A percentile compares a stretch with the other conserved stretches of the same genome.
Evolutionary conservation across 495 filamentous ascomycete genomes (phyloP).

Genomic region (Parmelia sp.): DNA sequence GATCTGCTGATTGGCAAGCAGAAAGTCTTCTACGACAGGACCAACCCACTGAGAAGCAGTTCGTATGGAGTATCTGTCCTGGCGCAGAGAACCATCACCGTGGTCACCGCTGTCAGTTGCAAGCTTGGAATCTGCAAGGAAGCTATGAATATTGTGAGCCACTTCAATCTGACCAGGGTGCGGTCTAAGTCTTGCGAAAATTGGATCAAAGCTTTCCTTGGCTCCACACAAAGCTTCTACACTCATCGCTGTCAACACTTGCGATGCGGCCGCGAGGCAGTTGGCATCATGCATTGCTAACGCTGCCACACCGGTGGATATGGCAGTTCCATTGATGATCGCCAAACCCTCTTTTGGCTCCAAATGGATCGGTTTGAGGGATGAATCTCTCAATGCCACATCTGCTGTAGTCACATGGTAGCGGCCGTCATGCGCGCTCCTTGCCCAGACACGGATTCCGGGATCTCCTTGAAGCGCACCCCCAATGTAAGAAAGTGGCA

Average conservation of each 20-base stretch:
- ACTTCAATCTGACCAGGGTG: constrained; percentile 57
- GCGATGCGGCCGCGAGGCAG: constrained; percentile 48
- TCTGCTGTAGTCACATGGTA: constrained; percentile 36
- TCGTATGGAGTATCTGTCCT: constrained; percentile 57
- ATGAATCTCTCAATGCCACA: constrained; percentile 36
- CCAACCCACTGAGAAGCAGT: constrained; percentile 60
- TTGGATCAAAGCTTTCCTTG: constrained; percentile 50
- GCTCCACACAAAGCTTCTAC: constrained; percentile 45
- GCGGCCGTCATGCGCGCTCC: constrained; percentile 19
- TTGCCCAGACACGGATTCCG: constrained; percentile 36
- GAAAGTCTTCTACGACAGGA: constrained; percentile 54
- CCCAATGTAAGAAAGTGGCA: constrained; percentile 55
- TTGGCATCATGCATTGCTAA: constrained; percentile 51
- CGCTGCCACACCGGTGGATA: constrained; percentile 42
- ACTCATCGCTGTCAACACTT: constrained; percentile 45
- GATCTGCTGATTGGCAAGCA: constrained; percentile 47
- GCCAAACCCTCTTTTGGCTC: constrained; percentile 54
- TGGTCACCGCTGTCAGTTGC: constrained; percentile 26
- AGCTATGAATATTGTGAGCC: constrained; percentile 47
- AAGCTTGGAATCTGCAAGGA: constrained; percentile 40
- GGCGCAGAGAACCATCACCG: constrained; percentile 36
- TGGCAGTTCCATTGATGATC: constrained; percentile 57
- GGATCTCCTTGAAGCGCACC: constrained; percentile 54
- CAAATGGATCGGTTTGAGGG: constrained; percentile 42
- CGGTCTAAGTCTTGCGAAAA: constrained; percentile 51